Base-by-base conservation (phyloP, 164 flowering plant species). In the Chimonanthus salicifolius region DNA sequence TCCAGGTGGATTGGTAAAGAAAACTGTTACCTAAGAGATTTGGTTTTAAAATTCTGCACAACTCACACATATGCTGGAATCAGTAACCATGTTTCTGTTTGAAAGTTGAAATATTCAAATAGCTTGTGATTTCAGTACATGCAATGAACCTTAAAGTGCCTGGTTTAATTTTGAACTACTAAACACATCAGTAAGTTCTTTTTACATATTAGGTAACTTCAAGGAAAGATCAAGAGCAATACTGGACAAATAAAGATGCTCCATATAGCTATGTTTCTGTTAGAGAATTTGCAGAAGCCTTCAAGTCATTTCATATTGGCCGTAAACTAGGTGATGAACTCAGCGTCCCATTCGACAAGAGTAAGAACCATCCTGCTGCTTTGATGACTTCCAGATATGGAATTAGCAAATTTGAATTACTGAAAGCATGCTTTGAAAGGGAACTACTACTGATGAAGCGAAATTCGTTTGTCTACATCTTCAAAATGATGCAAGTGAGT, bases 141-240 rank as follows among this genome's bases (percentile, higher is more conserved):
- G 33, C 33, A 33, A 33, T 33, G 33, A 33, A 33, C 33, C 33
- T 33, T 33, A 33, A 33, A 33, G 33, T 33, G 33, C 1, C 33
- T 33, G 33, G 33, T 33, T 33, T 33, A 33, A 33, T 33, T 33
- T 33, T 33, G 33, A 33, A 54, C 60, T 54, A 54, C 16, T 11
- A 54, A 33, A 33, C 33, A 33, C 33, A 33, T 33, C 33, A 33
- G 33, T 1, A 33, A 33, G 33, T 54, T 54, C 60, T 54, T 54
- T 54, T 13, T 54, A n/a, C 16, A 21, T 71, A 9, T 45, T 71
- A 89, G 94, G 90, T 89, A 69, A 88, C 90, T 49, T 89, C 93
- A 66, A 84, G 79, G 77, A 89, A 88, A 81, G 94, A 89, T 81
- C 94, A 89, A 71, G 81, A 78, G 76, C 94, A 88, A 69, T 89